Base-by-base conservation (phyloP, 2,329 filamentous ascomycete species). In the Aspergillus ustus region DNA sequence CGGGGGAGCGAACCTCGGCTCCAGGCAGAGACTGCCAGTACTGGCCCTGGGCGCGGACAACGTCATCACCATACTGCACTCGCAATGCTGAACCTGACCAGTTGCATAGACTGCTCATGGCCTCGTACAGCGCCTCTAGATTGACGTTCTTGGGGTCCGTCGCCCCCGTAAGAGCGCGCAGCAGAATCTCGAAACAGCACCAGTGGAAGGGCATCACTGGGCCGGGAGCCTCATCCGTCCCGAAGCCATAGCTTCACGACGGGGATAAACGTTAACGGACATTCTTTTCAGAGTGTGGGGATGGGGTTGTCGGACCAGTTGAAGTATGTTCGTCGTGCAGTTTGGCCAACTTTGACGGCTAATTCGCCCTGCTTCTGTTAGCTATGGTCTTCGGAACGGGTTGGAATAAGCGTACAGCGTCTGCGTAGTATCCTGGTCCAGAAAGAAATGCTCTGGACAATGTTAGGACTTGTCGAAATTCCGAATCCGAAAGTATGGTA, bases 11-110 rank as follows among this genome's bases (percentile, higher is more conserved):
- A 59, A 59, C 66, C 65, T 68, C 66, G 17, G 63, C 61, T 15
- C 67, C 67, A 4, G 67, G 66, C 15, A 67, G 65, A 45, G 63
- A 67, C 40, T 67, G 66, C 67, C 67, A 69, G 37, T 67, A 67
- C 44, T 65, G 67, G n/a, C 67, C 66, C 29, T 69, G 67, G 3
- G 67, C 63, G n/a, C 59, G 62, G 15, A 44, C 34, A 17, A 67
- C 53, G 44, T 69, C 66, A 11, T 60, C 53, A 9, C 67, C 67
- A 13, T 69, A 69, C 48, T 46, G 62, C n/a, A 69, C 49, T 6
- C 64, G 55, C 28, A 69, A 25, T 2, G 67, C 63, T 2, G 62
- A 64, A 17, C 56, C 50, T 11, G 63, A 57, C 7, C 52, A 48
- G 50, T 69, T 69, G 55, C 56, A 61, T 20, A 65, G 20, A 7